Evolutionary conservation across 2,329 filamentous ascomycete species (phyloP).

Genomic region (Nectriaceae sp.): DNA sequence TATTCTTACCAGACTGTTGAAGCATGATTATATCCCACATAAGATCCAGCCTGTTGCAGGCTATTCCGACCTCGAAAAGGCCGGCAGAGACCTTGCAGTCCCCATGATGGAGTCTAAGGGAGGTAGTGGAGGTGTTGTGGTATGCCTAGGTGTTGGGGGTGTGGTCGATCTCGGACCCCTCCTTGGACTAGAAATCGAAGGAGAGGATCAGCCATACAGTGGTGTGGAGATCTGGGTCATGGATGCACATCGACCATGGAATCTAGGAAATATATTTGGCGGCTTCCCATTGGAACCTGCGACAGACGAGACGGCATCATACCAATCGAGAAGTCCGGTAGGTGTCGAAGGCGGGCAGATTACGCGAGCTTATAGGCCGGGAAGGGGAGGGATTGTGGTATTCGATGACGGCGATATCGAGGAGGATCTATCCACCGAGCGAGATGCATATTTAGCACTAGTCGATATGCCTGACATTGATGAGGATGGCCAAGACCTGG

Average conservation of each 20-base stretch:
- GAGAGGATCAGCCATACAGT: constrained; percentile 67
- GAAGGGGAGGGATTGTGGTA: constrained; percentile 85
- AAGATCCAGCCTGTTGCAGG: constrained; percentile 95
- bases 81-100: constrained; percentile 74
- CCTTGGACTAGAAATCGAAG: constrained; percentile 68
- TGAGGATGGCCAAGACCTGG: constrained; percentile 67
- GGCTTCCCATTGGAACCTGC: constrained; percentile 61
- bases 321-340: constrained; percentile 53
- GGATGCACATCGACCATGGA: constrained; percentile 91
- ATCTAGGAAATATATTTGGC: constrained; percentile 89
- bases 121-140: constrained; percentile 83
- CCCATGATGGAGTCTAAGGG: constrained; percentile 87
- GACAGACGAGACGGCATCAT: constrained; percentile 47
- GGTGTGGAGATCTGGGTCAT: constrained; percentile 96
- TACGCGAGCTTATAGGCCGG: constrained; percentile 69
- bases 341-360: constrained; percentile 77
- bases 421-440: constrained; percentile 73
- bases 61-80: constrained; percentile 83
- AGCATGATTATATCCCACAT: constrained; percentile 96
- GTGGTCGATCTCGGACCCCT: constrained; percentile 84
- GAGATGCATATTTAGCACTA: constrained; percentile 81
- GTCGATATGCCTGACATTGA: constrained; percentile 89
- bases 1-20: constrained; percentile 89
- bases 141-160: constrained; percentile 91
- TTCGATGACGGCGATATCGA: constrained; percentile 97